Base-by-base conservation (phyloP, 2,329 filamentous ascomycete species). In the Aureobasidium musti region DNA sequence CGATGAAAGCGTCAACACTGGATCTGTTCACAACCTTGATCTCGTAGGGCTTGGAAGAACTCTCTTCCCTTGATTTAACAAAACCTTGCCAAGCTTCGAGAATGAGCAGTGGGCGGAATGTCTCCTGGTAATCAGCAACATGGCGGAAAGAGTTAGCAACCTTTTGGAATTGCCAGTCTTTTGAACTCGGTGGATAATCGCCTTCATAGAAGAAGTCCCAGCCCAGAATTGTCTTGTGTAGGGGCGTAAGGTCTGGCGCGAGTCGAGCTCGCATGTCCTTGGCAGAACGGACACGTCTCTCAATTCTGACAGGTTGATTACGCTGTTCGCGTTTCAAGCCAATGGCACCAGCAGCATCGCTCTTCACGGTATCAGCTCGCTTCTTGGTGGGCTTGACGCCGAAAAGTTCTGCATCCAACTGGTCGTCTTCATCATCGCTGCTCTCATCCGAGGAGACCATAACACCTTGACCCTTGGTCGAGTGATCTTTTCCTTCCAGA, bases 41-140 rank as follows among this genome's bases (percentile, higher is more conserved):
- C 68, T 92, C 91, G 73, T 97, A 96, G 0, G 91, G 82, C 74
- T 89, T 92, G 70, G 88, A 87, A 23, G 86, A 90, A 56, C 89
- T 87, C 77, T 99, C 95, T 73, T 97, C 92, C 75, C 93, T 93
- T 23, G 91, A 86, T 59, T 92, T 93, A 60, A 96, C 89, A 75
- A 99, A 95, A 5, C 91, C 91, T 74, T 96, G 91, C 95, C 95
- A 99, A 35, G 94, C 94, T 81, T 99, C 95, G 30, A 96, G 89
- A 35, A 95, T 87, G 39, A 99, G 83, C 26, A 99, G 82, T 6
- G 94, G 93, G 71, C 96, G 89, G 77, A 99, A 99, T 0, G 92
- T 97, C 67, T 87, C 84, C 75, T 96, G 91, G 75, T 99, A 99
- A 59, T 91, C 88, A 50, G 81, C 80, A 0, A 92, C 90, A 71